phyloP scores from a whole-genome alignment of 2,329 filamentous ascomycete species.

The Endoconidiophora polonica region DNA sequence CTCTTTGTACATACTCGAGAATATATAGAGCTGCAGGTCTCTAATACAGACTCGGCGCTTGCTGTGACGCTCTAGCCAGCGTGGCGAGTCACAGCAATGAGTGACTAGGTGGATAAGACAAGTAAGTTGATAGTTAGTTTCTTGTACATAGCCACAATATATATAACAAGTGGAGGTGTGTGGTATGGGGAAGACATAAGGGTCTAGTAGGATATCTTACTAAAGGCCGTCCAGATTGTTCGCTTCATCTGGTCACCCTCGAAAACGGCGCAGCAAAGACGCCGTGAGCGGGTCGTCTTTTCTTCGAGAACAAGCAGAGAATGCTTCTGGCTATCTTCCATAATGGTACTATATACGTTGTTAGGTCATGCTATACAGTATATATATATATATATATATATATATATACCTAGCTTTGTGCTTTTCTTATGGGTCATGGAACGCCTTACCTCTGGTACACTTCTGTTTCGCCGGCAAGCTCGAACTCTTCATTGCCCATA shows the following conservation, averaged over 20 bases:
- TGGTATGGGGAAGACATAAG: background rate
- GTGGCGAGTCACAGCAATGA: constrained; percentile 29
- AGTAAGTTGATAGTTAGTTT: background rate
- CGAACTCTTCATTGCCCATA: constrained; percentile 19
- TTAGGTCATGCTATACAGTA: too few relatives aligned
- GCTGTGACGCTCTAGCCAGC: constrained; percentile 34
- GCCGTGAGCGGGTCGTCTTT: constrained; percentile 27
- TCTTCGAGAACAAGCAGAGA: constrained; percentile 39
- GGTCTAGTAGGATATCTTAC: constrained; percentile 22
- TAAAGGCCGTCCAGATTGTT: constrained; percentile 40
- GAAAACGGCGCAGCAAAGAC: constrained; percentile 38
- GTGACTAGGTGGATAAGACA: constrained; percentile 27
- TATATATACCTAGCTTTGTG: background rate
- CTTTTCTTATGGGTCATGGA: background rate
- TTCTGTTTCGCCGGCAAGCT: constrained; percentile 29
- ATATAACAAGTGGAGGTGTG: background rate
- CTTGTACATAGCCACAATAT: background rate
- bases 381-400: background rate
- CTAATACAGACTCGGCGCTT: constrained; percentile 32
- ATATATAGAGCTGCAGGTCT: constrained; percentile 41
- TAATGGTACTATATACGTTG: constrained; percentile 29
- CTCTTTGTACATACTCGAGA: constrained; percentile 38
- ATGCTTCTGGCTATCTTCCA: constrained; percentile 38
- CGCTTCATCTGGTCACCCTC: background rate
- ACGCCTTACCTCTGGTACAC: constrained; percentile 35